Evolutionary conservation across 768 basidiomycete species (phyloP), one percentile per base, ranked within the genome.

Genomic region (Sarcodon sp.): DNA sequence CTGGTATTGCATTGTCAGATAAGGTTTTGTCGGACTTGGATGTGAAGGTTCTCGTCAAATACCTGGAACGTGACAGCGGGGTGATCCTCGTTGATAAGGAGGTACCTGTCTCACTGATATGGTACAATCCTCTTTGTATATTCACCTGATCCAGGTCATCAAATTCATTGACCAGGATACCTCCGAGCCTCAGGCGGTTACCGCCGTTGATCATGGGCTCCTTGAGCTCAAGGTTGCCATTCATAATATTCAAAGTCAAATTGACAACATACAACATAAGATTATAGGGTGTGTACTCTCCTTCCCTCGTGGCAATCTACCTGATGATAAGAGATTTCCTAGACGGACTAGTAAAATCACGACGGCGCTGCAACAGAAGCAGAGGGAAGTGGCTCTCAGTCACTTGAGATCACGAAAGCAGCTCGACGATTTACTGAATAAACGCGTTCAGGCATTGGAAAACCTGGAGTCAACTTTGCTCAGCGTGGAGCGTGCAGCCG

Each of bases 401-500:
- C 78, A 86, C 55, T 68, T 97, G n/a, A 77, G 84, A 36, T 79
- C 83, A 32, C 81, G 81, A 55, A 94, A 90, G 58, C 79, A 79
- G 47, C 66, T 92, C 6, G 84, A 93, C 54, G 86, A 83, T 10
- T 63, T 92, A 0, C 66, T 93, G 12, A 65, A 66, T 27, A 90
- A 90, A 58, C 80, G 91, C 10, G 61, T 92, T 3, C 75, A 70
- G 8, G 81, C 89, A 1, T 66, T 90, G 5, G 75, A 79, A 49
- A 86, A 79, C 35, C 67, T 97, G 7, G 80, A 86, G 53, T 69
- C 76, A 10, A 90, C 91, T 15, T 13, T 41, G 16, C 27, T 15
- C 16, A 41, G 16, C 11, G 39, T 41, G 8, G 39, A 41, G 39
- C 39, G 27, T 13, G 39, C 39, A 16, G 13, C 39, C 8, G 39